phyloP scores from a whole-genome alignment of 768 basidiomycete species.

The Hebeloma cylindrosporum region DNA sequence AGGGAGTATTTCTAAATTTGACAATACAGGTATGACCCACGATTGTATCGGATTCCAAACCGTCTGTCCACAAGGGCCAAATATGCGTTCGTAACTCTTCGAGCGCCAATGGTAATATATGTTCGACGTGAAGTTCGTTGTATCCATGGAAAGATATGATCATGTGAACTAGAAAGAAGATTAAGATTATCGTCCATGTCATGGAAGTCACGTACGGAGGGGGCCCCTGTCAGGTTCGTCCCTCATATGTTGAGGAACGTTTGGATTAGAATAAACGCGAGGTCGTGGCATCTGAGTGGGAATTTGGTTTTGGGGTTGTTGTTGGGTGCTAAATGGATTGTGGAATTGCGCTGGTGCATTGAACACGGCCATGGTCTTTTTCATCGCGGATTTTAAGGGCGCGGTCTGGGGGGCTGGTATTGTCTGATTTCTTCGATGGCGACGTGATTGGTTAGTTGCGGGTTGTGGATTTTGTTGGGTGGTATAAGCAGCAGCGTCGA shows the following conservation, averaged over 20 bases:
- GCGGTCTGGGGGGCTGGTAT: slow-evolving; percentile 15
- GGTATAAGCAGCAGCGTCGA: slow-evolving; percentile 32
- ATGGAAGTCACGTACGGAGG: not conserved
- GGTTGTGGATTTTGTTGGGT: slow-evolving; percentile 13
- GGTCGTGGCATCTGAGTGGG: slow-evolving; percentile 24
- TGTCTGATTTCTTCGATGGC: slow-evolving; percentile 35
- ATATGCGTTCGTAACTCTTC: slow-evolving; percentile 59
- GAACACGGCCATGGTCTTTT: slow-evolving; percentile 38
- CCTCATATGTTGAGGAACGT: slow-evolving; percentile 20
- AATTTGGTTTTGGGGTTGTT: slow-evolving; percentile 12
- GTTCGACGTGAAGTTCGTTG: slow-evolving; percentile 62
- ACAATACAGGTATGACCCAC: slow-evolving; percentile 54
- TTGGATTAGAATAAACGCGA: slow-evolving; percentile 28
- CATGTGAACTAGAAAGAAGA: slow-evolving; percentile 57
- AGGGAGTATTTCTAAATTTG: slow-evolving; percentile 66
- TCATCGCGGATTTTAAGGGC: slow-evolving; percentile 59
- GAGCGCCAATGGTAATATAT: slow-evolving; percentile 47
- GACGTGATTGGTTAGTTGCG: slow-evolving; percentile 23
- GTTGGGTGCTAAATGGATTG: slow-evolving; percentile 32
- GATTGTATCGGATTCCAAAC: slow-evolving; percentile 48
- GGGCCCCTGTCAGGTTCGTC: slow-evolving; percentile 12
- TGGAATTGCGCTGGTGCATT: slow-evolving; percentile 36
- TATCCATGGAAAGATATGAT: slow-evolving; percentile 68
- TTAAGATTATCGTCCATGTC: slow-evolving; percentile 4
- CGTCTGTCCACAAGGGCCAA: slow-evolving; percentile 67